phyloP scores from a whole-genome alignment of 257 asterid genomes.

The Avicennia marina region DNA sequence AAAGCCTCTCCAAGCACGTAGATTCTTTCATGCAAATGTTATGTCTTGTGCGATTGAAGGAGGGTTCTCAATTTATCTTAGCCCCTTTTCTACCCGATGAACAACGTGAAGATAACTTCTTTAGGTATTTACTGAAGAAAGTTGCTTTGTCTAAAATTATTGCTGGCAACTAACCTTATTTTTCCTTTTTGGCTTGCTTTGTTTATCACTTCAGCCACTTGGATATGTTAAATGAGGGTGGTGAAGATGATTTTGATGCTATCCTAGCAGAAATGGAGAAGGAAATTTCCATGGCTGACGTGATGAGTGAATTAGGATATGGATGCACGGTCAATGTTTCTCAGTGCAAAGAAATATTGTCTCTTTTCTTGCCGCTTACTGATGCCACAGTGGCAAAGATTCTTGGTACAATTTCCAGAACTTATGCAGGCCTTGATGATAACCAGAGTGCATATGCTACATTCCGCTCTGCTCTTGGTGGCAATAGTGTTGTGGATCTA shows the following conservation, averaged over 20 bases:
- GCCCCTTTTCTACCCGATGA: slow-evolving; percentile 75
- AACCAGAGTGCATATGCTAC: slow-evolving; percentile 63
- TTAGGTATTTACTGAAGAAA: slow-evolving; percentile 75
- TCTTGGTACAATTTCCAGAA: slow-evolving; percentile 71
- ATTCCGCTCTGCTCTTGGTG: slow-evolving; percentile 67
- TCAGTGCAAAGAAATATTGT: slow-evolving; percentile 83
- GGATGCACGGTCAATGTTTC: slow-evolving; percentile 71
- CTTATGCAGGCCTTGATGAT: slow-evolving; percentile 65
- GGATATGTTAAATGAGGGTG: slow-evolving; percentile 45
- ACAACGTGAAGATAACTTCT: slow-evolving; percentile 50
- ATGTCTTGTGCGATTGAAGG: slow-evolving; percentile 66
- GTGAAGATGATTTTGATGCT: slow-evolving; percentile 82
- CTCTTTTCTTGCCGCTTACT: slow-evolving; percentile 72
- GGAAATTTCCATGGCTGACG: slow-evolving; percentile 88
- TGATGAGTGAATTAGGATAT: slow-evolving; percentile 89
- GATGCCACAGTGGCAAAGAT: slow-evolving; percentile 74
- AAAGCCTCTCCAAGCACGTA: slow-evolving; percentile 75
- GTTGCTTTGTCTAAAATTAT: too few species aligned
- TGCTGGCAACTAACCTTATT: too few species aligned
- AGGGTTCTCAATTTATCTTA: slow-evolving; percentile 56
- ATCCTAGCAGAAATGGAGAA: slow-evolving; percentile 92
- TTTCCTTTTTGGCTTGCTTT: not conserved
- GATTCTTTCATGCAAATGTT: slow-evolving; percentile 88
- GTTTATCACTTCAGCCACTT: slow-evolving; percentile 47
- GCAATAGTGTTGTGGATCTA: slow-evolving; percentile 39